Base-by-base conservation (phyloP, 768 basidiomycete species). In the Cyathus striatus region DNA sequence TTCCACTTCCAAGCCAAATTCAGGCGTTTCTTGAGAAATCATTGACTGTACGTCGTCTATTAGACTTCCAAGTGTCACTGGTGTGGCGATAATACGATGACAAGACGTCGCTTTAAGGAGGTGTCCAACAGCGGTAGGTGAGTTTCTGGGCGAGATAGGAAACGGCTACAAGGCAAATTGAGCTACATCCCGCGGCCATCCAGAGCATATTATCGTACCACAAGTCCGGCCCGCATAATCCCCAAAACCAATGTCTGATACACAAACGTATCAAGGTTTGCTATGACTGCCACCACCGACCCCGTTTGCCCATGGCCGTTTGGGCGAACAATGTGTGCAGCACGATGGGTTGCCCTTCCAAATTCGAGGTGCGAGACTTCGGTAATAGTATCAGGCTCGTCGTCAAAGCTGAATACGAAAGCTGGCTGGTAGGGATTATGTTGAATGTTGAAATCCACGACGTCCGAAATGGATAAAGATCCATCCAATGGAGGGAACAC, bases 231-330 rank as follows among this genome's bases (percentile, higher is more conserved):
- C 23, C 55, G 55, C 23, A 65, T 59, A 21, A 66, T 46, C 0
- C 74, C 75, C 6, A 67, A 45, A 5, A 63, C 50, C 5, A 72
- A 44, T 0, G 72, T 60, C 5, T 74, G 69, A 41, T 73, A 75
- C 20, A 72, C 55, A 3, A 76, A 43, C 6, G 52, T 45, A 32
- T 64, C 56, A 0, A 64, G 54, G 9, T 62, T 55, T 3, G 63
- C 63, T 7, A 72, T 54, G 5, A 75, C 49, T 0, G 63, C 68
- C 4, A 73, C 45, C 3, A 70, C 56, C 17, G 54, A 55, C 7
- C 59, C 61, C n/a, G 66, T 59, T 2, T 49, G 46, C 1, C 65
- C 56, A 24, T 38, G 40, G 2, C 65, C 59, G 14, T 49, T 47
- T 0, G 70, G 71, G 13, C 66, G 59, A 10, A 75, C 34, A 17